phyloP scores from a whole-genome alignment of 2,329 filamentous ascomycete genomes.

The Dissoconium aciculare region DNA sequence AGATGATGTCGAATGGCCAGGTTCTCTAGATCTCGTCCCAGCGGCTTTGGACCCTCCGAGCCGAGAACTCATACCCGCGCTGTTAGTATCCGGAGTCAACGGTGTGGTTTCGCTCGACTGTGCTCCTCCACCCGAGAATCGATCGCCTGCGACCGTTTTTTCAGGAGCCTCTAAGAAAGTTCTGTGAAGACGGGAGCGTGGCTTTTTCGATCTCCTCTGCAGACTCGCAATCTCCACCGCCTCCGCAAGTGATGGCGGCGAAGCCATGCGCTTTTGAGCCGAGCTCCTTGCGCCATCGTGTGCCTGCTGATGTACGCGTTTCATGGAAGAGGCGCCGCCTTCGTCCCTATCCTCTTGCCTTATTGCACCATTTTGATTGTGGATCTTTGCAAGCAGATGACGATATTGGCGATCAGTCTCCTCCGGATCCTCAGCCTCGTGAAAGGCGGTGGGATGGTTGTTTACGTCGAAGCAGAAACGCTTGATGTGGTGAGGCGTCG shows the following conservation, averaged over 20 bases:
- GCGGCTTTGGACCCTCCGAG: conserved; percentile 10
- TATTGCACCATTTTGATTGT: conserved; percentile 17
- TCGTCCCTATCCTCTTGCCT: conserved; percentile 15
- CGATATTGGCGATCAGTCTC: conserved; percentile 35
- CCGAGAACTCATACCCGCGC: no score
- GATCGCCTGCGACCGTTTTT: no score
- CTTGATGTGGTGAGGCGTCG: conserved; percentile 64
- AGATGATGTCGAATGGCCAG: conserved; percentile 10
- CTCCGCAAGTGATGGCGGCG: conserved; percentile 41
- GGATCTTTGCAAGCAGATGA: conserved; percentile 17
- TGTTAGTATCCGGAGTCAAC: conserved; percentile 23
- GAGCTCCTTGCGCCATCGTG: conserved; percentile 23
- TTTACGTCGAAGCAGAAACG: conserved; percentile 61
- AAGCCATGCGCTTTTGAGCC: conserved; percentile 32
- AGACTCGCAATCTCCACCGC: conserved; percentile 36
- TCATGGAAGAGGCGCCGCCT: conserved; percentile 14
- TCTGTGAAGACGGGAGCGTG: conserved; percentile 25
- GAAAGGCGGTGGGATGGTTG: conserved; percentile 45
- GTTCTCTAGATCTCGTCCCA: conserved; percentile 11
- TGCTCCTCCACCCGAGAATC: no score
- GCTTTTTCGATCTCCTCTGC: conserved; percentile 37
- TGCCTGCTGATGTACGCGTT: conserved; percentile 10
- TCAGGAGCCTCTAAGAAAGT: conserved; percentile 18
- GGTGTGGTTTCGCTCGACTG: conserved; percentile 15
- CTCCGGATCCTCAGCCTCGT: conserved; percentile 44